Conservation (phyloP, 345 rosid genomes). For the Tarenaya hassleriana region DNA sequence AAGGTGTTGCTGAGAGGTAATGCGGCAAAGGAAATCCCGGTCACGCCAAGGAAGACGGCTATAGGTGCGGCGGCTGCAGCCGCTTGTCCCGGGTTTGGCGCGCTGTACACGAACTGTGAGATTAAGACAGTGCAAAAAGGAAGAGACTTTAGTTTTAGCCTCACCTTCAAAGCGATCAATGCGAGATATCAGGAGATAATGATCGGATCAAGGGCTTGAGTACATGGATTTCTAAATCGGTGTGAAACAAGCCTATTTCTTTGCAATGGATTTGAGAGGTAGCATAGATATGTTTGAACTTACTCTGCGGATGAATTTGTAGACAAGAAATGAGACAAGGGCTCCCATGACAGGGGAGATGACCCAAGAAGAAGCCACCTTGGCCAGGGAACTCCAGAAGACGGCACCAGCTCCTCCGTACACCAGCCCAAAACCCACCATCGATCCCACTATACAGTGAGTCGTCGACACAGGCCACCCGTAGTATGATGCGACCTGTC, state of each 20-base stretch:
- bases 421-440: slow-evolving; percentile 94
- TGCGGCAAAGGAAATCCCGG: slow-evolving; percentile 78
- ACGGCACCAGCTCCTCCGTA: slow-evolving; percentile 95
- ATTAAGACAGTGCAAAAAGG: background rate
- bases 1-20: slow-evolving; percentile 70
- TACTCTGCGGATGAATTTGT: slow-evolving; percentile 96
- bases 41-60: slow-evolving; percentile 71
- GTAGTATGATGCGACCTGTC: slow-evolving; percentile 80
- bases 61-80: slow-evolving; percentile 84
- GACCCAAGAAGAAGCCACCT: slow-evolving; percentile 92
- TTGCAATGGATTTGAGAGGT: background rate
- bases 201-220: too few relatives aligned
- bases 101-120: slow-evolving; percentile 89
- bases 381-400: slow-evolving; percentile 91
- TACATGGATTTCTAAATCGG: too few relatives aligned
- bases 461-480: slow-evolving; percentile 99
- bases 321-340: slow-evolving; percentile 73
- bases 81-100: slow-evolving; percentile 92
- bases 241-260: too few relatives aligned
- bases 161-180: too few relatives aligned
- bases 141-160: background rate
- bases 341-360: slow-evolving; percentile 94
- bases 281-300: slow-evolving; percentile 18
- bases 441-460: slow-evolving; percentile 91
- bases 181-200: too few relatives aligned